Evolutionary conservation across 495 filamentous ascomycete genomes (phyloP).

Genomic region (Xylaria intraflava): DNA sequence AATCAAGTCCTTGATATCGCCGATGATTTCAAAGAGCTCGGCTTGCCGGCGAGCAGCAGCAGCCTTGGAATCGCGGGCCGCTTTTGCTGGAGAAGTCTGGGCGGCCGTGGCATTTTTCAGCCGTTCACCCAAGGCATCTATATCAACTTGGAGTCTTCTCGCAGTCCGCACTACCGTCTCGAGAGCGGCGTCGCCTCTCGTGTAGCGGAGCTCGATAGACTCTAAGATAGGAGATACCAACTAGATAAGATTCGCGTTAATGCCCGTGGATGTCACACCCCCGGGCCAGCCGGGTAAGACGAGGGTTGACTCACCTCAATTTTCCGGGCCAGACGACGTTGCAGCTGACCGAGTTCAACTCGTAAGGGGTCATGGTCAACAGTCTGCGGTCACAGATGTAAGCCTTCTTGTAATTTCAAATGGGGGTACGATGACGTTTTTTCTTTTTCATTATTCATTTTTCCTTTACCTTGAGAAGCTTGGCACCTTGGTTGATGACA

Average conservation of each 20-base stretch:
- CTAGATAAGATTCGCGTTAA: conserved; percentile 11
- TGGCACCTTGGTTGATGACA: conserved; percentile 73
- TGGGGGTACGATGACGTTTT: background rate
- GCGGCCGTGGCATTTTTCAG: conserved; percentile 65
- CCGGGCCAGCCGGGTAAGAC: background rate
- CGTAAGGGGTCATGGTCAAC: conserved; percentile 24
- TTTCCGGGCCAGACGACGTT: conserved; percentile 24
- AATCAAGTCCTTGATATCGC: conserved; percentile 70
- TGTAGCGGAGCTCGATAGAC: conserved; percentile 21
- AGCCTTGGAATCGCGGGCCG: conserved; percentile 37
- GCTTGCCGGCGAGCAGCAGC: conserved; percentile 33
- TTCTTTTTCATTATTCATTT: background rate
- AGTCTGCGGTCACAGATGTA: conserved; percentile 11
- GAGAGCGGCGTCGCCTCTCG: conserved; percentile 84
- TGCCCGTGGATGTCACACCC: background rate
- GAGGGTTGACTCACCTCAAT: conserved; percentile 27
- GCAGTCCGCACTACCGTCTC: conserved; percentile 84
- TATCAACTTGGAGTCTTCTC: conserved; percentile 79
- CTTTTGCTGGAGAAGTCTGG: conserved; percentile 49
- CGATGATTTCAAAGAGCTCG: conserved; percentile 64
- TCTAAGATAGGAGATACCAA: conserved; percentile 27
- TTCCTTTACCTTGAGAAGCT: conserved; percentile 63
- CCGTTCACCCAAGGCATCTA: conserved; percentile 74
- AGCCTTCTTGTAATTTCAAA: too few relatives aligned
- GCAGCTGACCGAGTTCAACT: conserved; percentile 20